Evolutionary conservation across 306 rosid genomes (phyloP), one percentile per base, ranked within the genome.

Genomic region (Prunus mume): DNA sequence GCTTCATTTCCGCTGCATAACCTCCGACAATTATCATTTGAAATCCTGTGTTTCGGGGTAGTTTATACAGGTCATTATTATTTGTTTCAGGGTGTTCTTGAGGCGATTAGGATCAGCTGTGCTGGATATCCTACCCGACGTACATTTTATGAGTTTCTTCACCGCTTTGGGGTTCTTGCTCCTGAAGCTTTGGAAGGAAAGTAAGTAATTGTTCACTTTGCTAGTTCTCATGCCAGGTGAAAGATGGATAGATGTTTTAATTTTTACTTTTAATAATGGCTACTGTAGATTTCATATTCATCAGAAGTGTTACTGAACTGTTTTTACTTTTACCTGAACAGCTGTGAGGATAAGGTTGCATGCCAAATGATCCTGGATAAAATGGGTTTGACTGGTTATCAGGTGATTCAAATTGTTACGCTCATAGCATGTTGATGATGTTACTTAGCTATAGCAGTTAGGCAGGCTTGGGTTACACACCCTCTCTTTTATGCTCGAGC

Each of bases 71-170:
- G 75, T 76, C 62, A 46, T 79, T 76, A 13, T 13, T 80, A 24
- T 58, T 69, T 85, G n/a, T 81, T 85, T 38, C 78, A 96, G 99
- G 99, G 99, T 86, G 98, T 96, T 72, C 97, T 96, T 80, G 99
- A 96, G 88, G 99, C 99, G 64, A 96, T 93, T 81, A 91, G 98
- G 90, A 96, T 93, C 85, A 96, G 99, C 84, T 96, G 99, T 85
- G 99, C 99, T 87, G 99, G 99, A 82, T 96, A 96, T 90, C 98
- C 99, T 79, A 96, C 99, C 19, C 88, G 98, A 71, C 85, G 98
- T 58, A 96, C 96, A 65, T 96, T 96, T 84, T 93, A 96, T 77
- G 99, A 96, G 85, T 96, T 93, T 79, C 99, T 96, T 81, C 81
- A 85, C 71, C 94, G 99, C 79, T 96, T 96, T 86, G 97, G 98